phyloP scores from a whole-genome alignment of 192 early-diverging fungal genomes.

The Gaertneriomyces semiglobifer region DNA sequence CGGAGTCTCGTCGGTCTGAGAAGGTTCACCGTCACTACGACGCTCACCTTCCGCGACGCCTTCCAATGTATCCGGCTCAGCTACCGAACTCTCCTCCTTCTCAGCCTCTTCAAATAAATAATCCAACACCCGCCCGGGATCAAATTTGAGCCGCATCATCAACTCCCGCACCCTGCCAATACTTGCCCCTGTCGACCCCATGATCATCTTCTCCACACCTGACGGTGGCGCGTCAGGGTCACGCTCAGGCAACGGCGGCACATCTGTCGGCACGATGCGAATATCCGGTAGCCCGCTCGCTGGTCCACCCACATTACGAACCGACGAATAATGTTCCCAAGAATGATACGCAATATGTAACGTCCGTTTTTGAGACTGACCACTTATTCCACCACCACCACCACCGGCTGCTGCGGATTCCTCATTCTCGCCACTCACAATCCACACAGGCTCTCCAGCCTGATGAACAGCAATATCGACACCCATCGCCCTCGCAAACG shows the following conservation, averaged over 20 bases:
- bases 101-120: not conserved
- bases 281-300: too few species aligned
- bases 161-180: not conserved
- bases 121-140: not conserved
- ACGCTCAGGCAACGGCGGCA: not conserved
- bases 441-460: slow-evolving; percentile 31
- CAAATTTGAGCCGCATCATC: not conserved
- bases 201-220: not conserved
- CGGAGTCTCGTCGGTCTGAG: too few species aligned
- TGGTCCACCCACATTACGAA: not conserved
- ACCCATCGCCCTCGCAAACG: slow-evolving; percentile 25
- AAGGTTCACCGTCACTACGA: too few species aligned
- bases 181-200: not conserved
- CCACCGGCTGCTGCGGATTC: not conserved
- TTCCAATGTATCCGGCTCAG: too few species aligned
- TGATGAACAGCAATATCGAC: slow-evolving; percentile 40
- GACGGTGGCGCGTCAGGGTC: not conserved
- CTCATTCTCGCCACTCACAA: slow-evolving; percentile 10
- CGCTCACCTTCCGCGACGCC: too few species aligned
- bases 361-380: not conserved
- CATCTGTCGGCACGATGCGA: too few species aligned
- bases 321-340: slow-evolving; percentile 16
- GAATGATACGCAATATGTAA: slow-evolving; percentile 15
- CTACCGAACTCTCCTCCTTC: too few species aligned
- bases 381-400: not conserved